Conservation (phyloP, 441 rosid species). For the Erysimum pusillum region DNA sequence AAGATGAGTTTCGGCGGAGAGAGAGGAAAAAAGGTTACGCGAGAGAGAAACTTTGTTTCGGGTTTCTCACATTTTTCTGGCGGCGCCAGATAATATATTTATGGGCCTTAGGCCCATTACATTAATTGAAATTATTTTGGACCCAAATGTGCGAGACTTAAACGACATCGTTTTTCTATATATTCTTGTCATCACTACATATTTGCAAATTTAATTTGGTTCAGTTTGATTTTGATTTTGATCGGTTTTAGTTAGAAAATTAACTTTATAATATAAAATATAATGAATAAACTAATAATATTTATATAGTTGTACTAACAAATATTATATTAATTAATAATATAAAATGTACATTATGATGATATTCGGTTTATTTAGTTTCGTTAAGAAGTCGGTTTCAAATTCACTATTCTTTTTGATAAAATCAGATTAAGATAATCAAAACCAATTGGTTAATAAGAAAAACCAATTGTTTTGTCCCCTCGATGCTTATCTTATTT, state of each 20-base stretch:
- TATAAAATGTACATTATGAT: neutral
- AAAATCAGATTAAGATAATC: too few relatives aligned
- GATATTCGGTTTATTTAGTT: neutral
- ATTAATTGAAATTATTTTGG: neutral
- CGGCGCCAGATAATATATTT: constrained; percentile 32
- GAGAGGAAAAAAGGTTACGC: constrained; percentile 9
- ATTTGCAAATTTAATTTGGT: neutral
- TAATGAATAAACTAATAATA: neutral
- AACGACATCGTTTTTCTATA: neutral
- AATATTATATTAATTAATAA: too few relatives aligned
- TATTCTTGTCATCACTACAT: too few relatives aligned
- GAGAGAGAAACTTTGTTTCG: constrained; percentile 17
- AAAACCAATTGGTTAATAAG: neutral
- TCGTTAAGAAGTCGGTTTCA: neutral
- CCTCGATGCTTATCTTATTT: neutral
- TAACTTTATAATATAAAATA: neutral
- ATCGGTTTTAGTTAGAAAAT: neutral
- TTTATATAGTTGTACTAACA: neutral
- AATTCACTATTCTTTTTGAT: neutral
- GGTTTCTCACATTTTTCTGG: constrained; percentile 25
- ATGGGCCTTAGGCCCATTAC: constrained; percentile 35
- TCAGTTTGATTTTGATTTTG: neutral
- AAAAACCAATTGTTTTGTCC: neutral
- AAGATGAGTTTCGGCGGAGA: constrained; percentile 25
- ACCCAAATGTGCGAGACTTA: neutral